Evolutionary conservation across 768 basidiomycete genomes (phyloP), one percentile per base, ranked within the genome.

Genomic region (Hypholoma sublateritium): DNA sequence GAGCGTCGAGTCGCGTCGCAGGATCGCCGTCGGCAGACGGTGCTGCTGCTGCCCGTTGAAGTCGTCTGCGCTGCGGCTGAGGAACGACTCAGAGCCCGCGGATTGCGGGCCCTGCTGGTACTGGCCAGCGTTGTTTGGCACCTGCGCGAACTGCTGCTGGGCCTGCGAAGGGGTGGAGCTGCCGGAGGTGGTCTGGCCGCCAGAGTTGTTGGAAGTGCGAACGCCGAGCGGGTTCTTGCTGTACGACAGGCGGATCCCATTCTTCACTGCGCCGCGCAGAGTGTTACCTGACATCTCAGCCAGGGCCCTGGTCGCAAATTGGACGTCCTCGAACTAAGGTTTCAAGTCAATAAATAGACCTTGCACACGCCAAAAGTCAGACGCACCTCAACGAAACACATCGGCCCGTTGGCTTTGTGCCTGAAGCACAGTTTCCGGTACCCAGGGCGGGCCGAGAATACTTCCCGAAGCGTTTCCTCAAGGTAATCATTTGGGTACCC

Each of bases 191-290:
- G 39, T 51, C 19, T 61, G 71, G 37, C 71, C 72, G 22, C 71
- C 71, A 19, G 80, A 78, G 63, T 83, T 86, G 13, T 87, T 89
- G 11, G 90, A 87, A 7, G 89, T 91, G 47, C 91, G 87, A 50
- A 93, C 89, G 45, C 95, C 95, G n/a, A 98, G 81, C 6, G 95
- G 95, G 70, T 98, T 97, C 82, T 97, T 98, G 74, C 94, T 96
- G 73, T 96, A 99, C 6, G 95, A 97, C 53, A 99, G 75, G 39
- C 97, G 87, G 59, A 99, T 98, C 41, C 88, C 90, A 58, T 93
- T 92, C 74, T 97, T 98, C 69, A 99, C 90, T 24, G 95, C 75
- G 7, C 96, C 95, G 58, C 86, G 85, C 41, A 99, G 78, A n/a
- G 85, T 92, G 68, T 95, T 82, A 22, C 97, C 97, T 55, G 97